Base-by-base conservation (phyloP, 441 rosid genomes). In the Gossypium lobatum region DNA sequence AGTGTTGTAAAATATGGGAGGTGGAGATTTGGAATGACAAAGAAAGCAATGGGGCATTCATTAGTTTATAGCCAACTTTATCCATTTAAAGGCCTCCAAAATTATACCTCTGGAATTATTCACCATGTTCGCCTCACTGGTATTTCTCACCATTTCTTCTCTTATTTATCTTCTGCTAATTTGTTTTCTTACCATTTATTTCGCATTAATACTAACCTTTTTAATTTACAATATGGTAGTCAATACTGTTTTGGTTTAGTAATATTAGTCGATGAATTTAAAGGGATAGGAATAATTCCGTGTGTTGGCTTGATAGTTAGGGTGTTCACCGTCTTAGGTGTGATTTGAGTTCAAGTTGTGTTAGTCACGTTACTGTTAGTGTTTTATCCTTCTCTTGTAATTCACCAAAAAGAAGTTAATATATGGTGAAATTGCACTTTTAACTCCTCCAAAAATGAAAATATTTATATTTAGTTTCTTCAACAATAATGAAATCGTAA, bases 31-130 rank as follows among this genome's bases (percentile, higher is more conserved):
- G 26, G 61, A 31, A 61, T 68, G 21, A 74, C 25, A 50, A 79
- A 16, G 58, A 57, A 14, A 73, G 89, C 82, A 20, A 64, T 58
- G 3, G 94, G 94, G 31, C 34, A 77, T 14, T 80, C 88, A 57
- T 86, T 85, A 28, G 72, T 89, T 73, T 89, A 88, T 77, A 80
- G 13, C 70, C 92, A 86, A 55, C 80, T 85, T 17, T 88, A 89
- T 76, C 89, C 89, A 34, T 84, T 78, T 45, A 58, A 81, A 75
- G 89, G 86, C 75, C 86, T 86, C 3, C 81, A 83, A 64, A 89
- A 88, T 70, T 89, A 88, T 73, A 84, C 87, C 72, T 88, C 91
- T 54, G 89, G 94, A 13, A 83, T 88, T 57, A 88, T 88, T 58
- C 92, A 89, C 77, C 93, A 83, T 54, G 93, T 82, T 79, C 83